Conservation (phyloP, 805 yeast species). For the Candida broadrunensis region DNA sequence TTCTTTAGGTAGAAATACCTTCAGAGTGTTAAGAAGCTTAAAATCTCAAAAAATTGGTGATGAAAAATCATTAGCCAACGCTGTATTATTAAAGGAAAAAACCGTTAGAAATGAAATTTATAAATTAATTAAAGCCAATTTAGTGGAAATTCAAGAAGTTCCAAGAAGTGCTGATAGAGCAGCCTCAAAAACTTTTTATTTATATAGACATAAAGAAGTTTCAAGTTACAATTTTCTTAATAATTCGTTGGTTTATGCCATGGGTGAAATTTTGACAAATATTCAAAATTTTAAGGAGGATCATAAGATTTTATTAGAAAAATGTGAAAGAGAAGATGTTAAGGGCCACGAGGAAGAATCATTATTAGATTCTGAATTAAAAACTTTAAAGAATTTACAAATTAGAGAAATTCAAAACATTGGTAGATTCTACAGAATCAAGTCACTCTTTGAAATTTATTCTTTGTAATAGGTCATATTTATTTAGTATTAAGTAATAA, state of each 20-base stretch:
- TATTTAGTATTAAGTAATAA: no score
- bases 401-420: slow-evolving; percentile 53
- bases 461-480: slow-evolving; percentile 9
- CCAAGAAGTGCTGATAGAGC: slow-evolving; percentile 91
- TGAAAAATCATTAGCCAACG: slow-evolving; percentile 75
- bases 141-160: slow-evolving; percentile 87
- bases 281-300: slow-evolving; percentile 54
- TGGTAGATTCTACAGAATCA: slow-evolving; percentile 54
- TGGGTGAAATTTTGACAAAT: slow-evolving; percentile 49
- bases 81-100: slow-evolving; percentile 73
- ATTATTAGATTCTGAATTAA: slow-evolving; percentile 69
- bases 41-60: slow-evolving; percentile 70
- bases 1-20: slow-evolving; percentile 62
- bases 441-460: slow-evolving; percentile 54
- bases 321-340: slow-evolving; percentile 88
- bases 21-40: slow-evolving; percentile 75
- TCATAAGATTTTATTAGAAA: slow-evolving; percentile 66
- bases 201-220: slow-evolving; percentile 63
- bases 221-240: slow-evolving; percentile 32
- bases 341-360: slow-evolving; percentile 75
- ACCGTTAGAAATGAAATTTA: slow-evolving; percentile 72
- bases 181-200: slow-evolving; percentile 80
- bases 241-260: slow-evolving; percentile 47
- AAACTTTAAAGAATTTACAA: slow-evolving; percentile 62
- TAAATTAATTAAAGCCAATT: slow-evolving; percentile 62